Base-by-base conservation (phyloP, 2,329 filamentous ascomycete species). In the Penicillium sp. region DNA sequence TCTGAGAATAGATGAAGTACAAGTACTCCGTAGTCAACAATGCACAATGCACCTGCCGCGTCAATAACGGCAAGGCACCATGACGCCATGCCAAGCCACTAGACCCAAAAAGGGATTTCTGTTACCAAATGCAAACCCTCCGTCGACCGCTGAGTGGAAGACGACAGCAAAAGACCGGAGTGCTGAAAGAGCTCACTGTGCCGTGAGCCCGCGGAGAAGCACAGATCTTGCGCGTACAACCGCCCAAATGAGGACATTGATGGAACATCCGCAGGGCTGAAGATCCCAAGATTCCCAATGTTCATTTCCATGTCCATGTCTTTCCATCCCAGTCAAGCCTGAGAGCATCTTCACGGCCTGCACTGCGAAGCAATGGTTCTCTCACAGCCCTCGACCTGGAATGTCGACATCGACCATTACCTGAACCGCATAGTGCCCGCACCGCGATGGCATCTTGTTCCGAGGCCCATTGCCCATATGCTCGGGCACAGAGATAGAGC, bases 331-430 rank as follows among this genome's bases (percentile, higher is more conserved):
- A 27, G 24, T 27, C 24, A 27, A 27, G 5, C 24, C 24, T 27
- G 24, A 27, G 24, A 27, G 24, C 24, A 27, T 27, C 24, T 8
- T 27, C 32, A 34, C 10, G 14, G 14, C 8, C 8, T 10, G 32
- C 27, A 50, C 2, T 53, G 46, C 38, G 39, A 36, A 16, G 39
- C 47, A 29, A 56, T 54, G 21, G 49, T 55, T 7, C 55, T 62
- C 36, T 55, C 65, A 10, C 62, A 66, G 43, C 61, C 67, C 5
- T 64, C 58, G 16, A 61, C 62, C 24, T 73, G 72, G 66, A 79
- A 87, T 66, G 85, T 95, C 73, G 85, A 94, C 73, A 83, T 96
- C 59, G 92, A 96, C 78, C 75, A 74, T n/a, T 85, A 87, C 68
- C 70, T 95, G 47, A 91, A 93, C 69, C 88, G 81, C 2, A 79